Evolutionary conservation across 495 filamentous ascomycete genomes (phyloP).

Genomic region (Aspergillus sparsus): DNA sequence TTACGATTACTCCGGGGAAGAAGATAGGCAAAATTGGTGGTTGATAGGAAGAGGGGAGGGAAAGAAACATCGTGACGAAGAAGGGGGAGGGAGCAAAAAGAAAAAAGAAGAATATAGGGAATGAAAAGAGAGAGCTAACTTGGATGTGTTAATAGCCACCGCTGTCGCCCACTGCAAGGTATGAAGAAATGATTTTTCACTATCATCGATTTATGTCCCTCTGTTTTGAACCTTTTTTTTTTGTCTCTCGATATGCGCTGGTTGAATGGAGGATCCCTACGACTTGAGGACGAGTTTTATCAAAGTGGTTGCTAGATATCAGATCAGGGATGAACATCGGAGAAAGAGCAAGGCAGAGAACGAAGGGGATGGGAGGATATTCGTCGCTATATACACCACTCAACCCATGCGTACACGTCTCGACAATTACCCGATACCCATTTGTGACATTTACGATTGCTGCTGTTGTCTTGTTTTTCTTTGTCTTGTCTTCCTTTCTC

Average conservation of each 20-base stretch:
- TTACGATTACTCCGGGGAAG: background rate
- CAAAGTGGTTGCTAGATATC: too few relatives aligned
- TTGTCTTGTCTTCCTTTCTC: too few relatives aligned
- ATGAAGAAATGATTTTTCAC: constrained; percentile 33
- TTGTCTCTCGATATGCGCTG: background rate
- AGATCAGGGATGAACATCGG: too few relatives aligned
- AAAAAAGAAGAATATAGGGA: background rate
- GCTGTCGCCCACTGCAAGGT: constrained; percentile 95
- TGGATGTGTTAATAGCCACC: constrained; percentile 57
- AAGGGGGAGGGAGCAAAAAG: background rate
- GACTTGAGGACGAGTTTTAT: too few relatives aligned
- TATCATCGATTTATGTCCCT: constrained; percentile 8
- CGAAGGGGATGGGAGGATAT: too few relatives aligned
- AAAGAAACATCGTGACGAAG: background rate
- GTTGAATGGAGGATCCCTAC: background rate
- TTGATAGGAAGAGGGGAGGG: background rate
- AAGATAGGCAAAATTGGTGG: background rate
- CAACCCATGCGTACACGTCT: too few relatives aligned
- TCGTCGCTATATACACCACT: too few relatives aligned
- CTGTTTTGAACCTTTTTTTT: constrained; percentile 7
- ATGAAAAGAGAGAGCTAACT: constrained; percentile 6
- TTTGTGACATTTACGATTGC: too few relatives aligned
- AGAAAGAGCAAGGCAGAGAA: too few relatives aligned
- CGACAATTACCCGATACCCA: too few relatives aligned
- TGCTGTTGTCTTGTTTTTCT: too few relatives aligned